phyloP scores from a whole-genome alignment of 1,284 basidiomycete species.

The Schizopora paradoxa region DNA sequence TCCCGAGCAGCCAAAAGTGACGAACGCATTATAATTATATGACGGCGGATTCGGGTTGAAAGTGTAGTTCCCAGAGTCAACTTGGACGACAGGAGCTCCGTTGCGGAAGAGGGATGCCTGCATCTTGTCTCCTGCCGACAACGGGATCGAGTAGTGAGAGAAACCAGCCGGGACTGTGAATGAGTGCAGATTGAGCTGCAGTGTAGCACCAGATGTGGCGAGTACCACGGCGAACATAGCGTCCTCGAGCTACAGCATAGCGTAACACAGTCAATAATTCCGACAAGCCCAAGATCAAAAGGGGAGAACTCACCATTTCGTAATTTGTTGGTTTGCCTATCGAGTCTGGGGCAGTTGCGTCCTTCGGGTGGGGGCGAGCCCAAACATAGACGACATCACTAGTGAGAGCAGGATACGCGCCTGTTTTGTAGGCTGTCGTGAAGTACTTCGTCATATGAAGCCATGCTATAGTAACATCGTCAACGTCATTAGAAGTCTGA shows the following conservation, averaged over 20 bases:
- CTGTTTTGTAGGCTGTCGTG: slow-evolving; percentile 71
- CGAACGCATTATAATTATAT: slow-evolving; percentile 66
- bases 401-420: slow-evolving; percentile 54
- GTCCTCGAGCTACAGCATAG: slow-evolving; percentile 39
- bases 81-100: slow-evolving; percentile 46
- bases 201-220: slow-evolving; percentile 46
- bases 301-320: slow-evolving; percentile 36
- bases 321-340: slow-evolving; percentile 52
- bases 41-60: slow-evolving; percentile 47
- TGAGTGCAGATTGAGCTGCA: slow-evolving; percentile 47
- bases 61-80: slow-evolving; percentile 43
- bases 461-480: slow-evolving; percentile 57
- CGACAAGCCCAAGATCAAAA: slow-evolving; percentile 1
- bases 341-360: slow-evolving; percentile 48
- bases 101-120: slow-evolving; percentile 51
- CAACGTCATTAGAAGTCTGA: too few species aligned
- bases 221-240: slow-evolving; percentile 31
- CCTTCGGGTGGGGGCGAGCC: slow-evolving; percentile 65
- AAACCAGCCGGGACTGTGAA: slow-evolving; percentile 54
- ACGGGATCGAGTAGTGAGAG: slow-evolving; percentile 59
- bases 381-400: slow-evolving; percentile 69
- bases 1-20: too few species aligned
- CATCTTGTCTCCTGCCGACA: slow-evolving; percentile 55
- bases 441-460: slow-evolving; percentile 66
- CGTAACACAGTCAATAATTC: not conserved